Base-by-base conservation (phyloP, 768 basidiomycete genomes). In the Leccinum fibrillosum region DNA sequence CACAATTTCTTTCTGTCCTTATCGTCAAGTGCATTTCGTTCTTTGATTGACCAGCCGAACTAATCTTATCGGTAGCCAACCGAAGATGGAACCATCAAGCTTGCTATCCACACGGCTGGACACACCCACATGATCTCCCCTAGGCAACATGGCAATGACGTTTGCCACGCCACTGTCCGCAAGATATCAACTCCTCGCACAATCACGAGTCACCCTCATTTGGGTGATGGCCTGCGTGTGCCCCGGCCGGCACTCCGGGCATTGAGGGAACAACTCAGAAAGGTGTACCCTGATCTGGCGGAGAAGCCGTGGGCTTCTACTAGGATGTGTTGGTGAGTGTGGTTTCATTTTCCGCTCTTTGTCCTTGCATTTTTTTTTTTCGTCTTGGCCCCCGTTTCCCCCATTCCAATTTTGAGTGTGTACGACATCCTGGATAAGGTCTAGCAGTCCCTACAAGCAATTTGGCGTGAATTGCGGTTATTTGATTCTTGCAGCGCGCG, bases 271-370 rank as follows among this genome's bases (percentile, higher is more conserved):
- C 72, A 77, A 10, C 71, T 96, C 11, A 69, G 73, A 19, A 68
- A 73, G 32, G 75, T 93, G 25, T 94, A 89, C 73, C 96, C 95
- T 25, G 84, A 84, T 52, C 78, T 98, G 48, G 89, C 84, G 5
- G 74, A 83, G 62, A 89, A 86, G 70, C 82, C 89, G 0, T 90
- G 94, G 67, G 68, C 74, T 30, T 77, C 76, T 7, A 95, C 94
- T 11, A 76, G 95, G 58, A 72, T 98, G 61, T 98, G 95, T 75
- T 98, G 95, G 95, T 92, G 68, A 69, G 48, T n/a, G 83, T 70
- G 10, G 11, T 10, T 37, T 57, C 13, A 13, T 32, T 53, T 30
- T 11, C 32, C 23, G 15, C 13, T 37, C 2, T 12, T 26, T 30
- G 12, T 51, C 25, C 7, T 42, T 49, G 32, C 15, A 7, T 59